Evolutionary conservation across 495 filamentous ascomycete species (phyloP).

Genomic region (Glarea lozoyensis): DNA sequence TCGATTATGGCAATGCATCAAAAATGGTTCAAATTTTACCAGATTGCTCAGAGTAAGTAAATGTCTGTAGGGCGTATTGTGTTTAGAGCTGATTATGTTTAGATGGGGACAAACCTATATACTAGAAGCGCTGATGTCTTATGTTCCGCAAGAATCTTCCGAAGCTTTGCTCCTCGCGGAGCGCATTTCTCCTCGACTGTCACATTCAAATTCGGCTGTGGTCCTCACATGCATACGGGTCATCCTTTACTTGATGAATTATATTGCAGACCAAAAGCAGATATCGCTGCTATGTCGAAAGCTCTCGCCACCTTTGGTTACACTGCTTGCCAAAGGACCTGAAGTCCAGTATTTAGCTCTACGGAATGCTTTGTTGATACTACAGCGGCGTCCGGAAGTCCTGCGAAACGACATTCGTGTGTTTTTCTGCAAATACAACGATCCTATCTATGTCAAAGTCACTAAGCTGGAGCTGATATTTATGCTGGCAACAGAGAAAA

Average conservation of each 20-base stretch:
- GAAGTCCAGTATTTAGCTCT: constrained; percentile 97
- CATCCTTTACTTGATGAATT: constrained; percentile 97
- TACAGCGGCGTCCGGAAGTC: constrained; percentile 90
- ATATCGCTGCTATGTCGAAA: constrained; percentile 85
- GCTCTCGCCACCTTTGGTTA: constrained; percentile 90
- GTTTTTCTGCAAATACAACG: constrained; percentile 99
- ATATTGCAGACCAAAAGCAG: constrained; percentile 89
- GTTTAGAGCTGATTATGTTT: background rate
- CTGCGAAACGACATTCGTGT: constrained; percentile 94
- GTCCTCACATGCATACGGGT: constrained; percentile 94
- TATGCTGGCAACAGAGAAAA: constrained; percentile 94
- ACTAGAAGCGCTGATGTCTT: constrained; percentile 94
- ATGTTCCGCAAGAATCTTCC: constrained; percentile 82
- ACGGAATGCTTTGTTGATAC: constrained; percentile 86
- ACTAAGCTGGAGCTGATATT: constrained; percentile 98
- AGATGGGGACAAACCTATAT: constrained; percentile 99
- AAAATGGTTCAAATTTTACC: constrained; percentile 95
- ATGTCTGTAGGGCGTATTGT: background rate
- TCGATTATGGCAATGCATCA: constrained; percentile 93
- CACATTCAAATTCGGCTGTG: constrained; percentile 93
- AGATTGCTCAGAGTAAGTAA: constrained; percentile 88
- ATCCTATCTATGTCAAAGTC: constrained; percentile 99
- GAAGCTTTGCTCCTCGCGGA: constrained; percentile 89
- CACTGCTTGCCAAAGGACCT: constrained; percentile 87
- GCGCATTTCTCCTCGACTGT: constrained; percentile 84